phyloP scores from a whole-genome alignment of 305 asterid species.

The Rubia peregrina region DNA sequence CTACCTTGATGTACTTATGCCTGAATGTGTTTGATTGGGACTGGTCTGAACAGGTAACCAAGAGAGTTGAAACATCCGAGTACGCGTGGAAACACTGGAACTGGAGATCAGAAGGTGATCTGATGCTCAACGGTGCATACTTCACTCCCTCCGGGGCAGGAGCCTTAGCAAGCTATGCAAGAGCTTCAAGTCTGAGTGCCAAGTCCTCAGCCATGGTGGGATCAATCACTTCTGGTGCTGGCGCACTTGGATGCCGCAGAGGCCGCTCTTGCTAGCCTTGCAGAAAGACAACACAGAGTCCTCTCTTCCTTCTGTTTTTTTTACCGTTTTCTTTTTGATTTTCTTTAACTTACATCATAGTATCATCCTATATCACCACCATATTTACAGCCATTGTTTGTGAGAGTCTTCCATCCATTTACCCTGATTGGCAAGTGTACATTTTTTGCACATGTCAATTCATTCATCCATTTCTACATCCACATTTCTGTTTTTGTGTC shows the following conservation, averaged over 20 bases:
- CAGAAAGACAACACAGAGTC: conserved; percentile 16
- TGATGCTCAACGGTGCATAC: conserved; percentile 91
- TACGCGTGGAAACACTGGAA: conserved; percentile 79
- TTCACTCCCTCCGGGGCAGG: conserved; percentile 93
- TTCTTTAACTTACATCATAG: conserved; percentile 9
- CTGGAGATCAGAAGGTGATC: conserved; percentile 90
- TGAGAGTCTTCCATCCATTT: conserved; percentile 20
- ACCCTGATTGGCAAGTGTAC: conserved; percentile 48
- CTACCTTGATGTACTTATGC: neutral
- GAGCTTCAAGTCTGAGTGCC: conserved; percentile 94
- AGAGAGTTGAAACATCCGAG: conserved; percentile 67
- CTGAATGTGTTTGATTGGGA: conserved; percentile 1
- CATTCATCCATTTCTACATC: conserved; percentile 12
- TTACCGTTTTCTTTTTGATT: neutral
- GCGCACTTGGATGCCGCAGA: conserved; percentile 69
- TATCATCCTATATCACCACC: conserved; percentile 20
- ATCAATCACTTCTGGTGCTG: conserved; percentile 68
- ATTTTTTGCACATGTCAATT: conserved; percentile 49
- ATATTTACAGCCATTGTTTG: conserved; percentile 29
- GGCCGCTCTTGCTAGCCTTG: conserved; percentile 61
- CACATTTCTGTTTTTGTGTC: conserved; percentile 3
- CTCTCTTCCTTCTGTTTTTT: neutral
- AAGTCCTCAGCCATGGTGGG: conserved; percentile 82
- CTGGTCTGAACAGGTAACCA: conserved; percentile 55
- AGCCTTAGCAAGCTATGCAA: conserved; percentile 82